These are phyloP conservation scores for Pythium apleroticum DNA, from an alignment of 352 stramenopile species.

Conservation along the genomic window DNA sequence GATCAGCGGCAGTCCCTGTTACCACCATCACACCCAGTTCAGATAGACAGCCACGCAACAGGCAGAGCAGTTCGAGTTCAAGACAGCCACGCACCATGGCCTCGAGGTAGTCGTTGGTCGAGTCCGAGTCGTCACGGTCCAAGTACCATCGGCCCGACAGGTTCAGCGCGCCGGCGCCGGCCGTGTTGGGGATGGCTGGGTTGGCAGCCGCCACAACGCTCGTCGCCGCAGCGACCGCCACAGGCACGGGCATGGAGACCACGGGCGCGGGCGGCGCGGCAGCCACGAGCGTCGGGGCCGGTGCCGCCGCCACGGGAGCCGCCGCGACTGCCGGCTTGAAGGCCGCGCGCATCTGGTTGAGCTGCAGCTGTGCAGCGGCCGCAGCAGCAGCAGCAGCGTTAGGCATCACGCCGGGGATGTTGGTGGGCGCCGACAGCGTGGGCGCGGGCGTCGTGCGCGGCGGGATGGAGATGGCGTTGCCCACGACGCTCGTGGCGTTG, in stretches of 20 bases:
- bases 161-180: slow-evolving; percentile 73
- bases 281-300: slow-evolving; percentile 26
- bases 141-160: slow-evolving; percentile 84
- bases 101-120: slow-evolving; percentile 89
- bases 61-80: not conserved
- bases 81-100: slow-evolving; percentile 72
- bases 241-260: slow-evolving; percentile 14
- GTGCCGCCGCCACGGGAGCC: slow-evolving; percentile 30
- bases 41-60: not conserved
- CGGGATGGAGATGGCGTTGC: slow-evolving; percentile 76
- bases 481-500: slow-evolving; percentile 78
- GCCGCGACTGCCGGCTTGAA: slow-evolving; percentile 62
- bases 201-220: slow-evolving; percentile 32
- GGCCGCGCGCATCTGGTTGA: slow-evolving; percentile 69
- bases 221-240: slow-evolving; percentile 23
- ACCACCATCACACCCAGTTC: slow-evolving; percentile 3
- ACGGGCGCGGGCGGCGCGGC: slow-evolving; percentile 18
- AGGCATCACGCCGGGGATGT: slow-evolving; percentile 22
- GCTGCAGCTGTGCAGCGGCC: slow-evolving; percentile 41
- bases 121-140: slow-evolving; percentile 86
- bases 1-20: slow-evolving; percentile 77
- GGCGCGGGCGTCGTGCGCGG: slow-evolving; percentile 34
- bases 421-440: slow-evolving; percentile 15
- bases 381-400: slow-evolving; percentile 37
- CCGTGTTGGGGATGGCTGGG: slow-evolving; percentile 63